These are phyloP conservation scores for Huntiella bhutanensis DNA, from an alignment of 2,329 filamentous ascomycete species.

Conservation along the genomic window DNA sequence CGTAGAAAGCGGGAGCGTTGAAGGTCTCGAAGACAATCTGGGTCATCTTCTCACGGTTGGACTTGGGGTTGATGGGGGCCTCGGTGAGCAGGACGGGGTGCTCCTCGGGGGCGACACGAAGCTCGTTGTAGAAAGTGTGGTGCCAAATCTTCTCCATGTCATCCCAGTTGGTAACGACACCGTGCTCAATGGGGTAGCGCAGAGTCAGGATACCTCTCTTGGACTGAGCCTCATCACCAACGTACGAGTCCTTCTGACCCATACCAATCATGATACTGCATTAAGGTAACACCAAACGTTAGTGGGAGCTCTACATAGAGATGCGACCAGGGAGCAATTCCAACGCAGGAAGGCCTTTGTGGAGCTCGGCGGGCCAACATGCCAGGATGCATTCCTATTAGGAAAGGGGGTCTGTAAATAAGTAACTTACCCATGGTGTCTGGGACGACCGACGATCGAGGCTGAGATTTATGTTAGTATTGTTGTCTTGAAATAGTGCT, in stretches of 20 bases:
- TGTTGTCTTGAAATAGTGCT: neutral
- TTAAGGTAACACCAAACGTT: conserved; percentile 17
- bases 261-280: conserved; percentile 99
- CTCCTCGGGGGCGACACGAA: conserved; percentile 99
- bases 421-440: conserved; percentile 88
- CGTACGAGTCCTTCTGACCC: conserved; percentile 99
- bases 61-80: conserved; percentile 99
- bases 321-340: conserved; percentile 2
- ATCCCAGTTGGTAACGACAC: conserved; percentile 99
- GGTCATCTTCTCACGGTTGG: conserved; percentile 99
- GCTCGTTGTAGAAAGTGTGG: conserved; percentile 99
- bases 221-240: conserved; percentile 99
- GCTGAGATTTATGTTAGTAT: conserved; percentile 32
- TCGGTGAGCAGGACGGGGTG: conserved; percentile 98
- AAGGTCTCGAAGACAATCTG: conserved; percentile 99
- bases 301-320: conserved; percentile 5
- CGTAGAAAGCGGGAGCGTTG: conserved; percentile 99
- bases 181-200: conserved; percentile 99
- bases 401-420: conserved; percentile 1
- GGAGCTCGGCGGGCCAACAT: conserved; percentile 1
- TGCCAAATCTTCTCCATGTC: conserved; percentile 99
- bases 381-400: neutral
- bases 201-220: conserved; percentile 99
- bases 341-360: conserved; percentile 4
- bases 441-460: conserved; percentile 98